These are phyloP conservation scores for Zizania palustris DNA, from an alignment of 202 grass and related monocot genomes.

Conservation along the genomic window DNA sequence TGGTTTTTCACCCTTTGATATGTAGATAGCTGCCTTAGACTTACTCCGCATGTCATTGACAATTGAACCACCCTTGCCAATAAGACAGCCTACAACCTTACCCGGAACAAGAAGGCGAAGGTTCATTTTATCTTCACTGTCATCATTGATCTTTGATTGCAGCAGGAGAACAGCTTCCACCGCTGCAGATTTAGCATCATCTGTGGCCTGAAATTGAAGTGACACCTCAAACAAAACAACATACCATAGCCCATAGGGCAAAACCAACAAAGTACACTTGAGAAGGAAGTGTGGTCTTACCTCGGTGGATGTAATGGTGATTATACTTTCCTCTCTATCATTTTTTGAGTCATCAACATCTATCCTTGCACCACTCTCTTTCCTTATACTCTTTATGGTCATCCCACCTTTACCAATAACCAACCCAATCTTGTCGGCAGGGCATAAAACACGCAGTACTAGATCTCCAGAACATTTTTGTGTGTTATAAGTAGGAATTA, in stretches of 20 bases:
- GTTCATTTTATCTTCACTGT: slow-evolving; percentile 60
- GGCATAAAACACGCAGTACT: slow-evolving; percentile 77
- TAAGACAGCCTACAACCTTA: slow-evolving; percentile 88
- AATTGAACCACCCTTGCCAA: slow-evolving; percentile 92
- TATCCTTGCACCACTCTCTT: slow-evolving; percentile 75
- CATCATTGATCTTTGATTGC: slow-evolving; percentile 87
- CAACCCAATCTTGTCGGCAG: slow-evolving; percentile 81
- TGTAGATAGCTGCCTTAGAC: slow-evolving; percentile 81
- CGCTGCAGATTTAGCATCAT: slow-evolving; percentile 92
- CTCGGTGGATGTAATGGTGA: slow-evolving; percentile 80
- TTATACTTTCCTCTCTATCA: slow-evolving; percentile 74
- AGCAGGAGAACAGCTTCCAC: slow-evolving; percentile 92
- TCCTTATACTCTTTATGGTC: slow-evolving; percentile 92
- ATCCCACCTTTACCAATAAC: slow-evolving; percentile 90
- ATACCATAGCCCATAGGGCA: slow-evolving; percentile 6
- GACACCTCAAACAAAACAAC: slow-evolving; percentile 31
- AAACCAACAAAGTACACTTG: slow-evolving; percentile 17
- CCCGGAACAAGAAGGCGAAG: slow-evolving; percentile 81
- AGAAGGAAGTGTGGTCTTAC: slow-evolving; percentile 46
- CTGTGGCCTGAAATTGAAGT: slow-evolving; percentile 58
- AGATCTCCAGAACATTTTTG: slow-evolving; percentile 69
- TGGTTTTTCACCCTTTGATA: slow-evolving; percentile 85
- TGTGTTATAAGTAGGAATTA: slow-evolving; percentile 63
- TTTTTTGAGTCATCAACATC: slow-evolving; percentile 92
- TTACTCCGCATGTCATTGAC: slow-evolving; percentile 89